Percentiles rank a stretch among this genome's conserved stretches.
These are phyloP conservation scores for Xylaria multiplex DNA, from an alignment of 2,329 filamentous ascomycete genomes.

Conservation along the genomic window DNA sequence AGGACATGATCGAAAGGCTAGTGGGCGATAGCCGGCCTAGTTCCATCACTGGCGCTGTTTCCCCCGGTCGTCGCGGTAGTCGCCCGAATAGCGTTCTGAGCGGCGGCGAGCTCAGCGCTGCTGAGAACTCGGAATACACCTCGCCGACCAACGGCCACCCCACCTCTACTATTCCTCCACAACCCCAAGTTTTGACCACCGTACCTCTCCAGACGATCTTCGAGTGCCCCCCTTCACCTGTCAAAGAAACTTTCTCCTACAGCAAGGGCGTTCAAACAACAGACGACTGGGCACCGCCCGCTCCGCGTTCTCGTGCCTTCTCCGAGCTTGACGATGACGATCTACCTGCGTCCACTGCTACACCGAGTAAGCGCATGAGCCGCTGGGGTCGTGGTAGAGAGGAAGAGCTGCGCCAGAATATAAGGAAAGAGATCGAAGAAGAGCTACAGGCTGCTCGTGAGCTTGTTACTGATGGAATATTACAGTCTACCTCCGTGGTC, in stretches of 20 bases:
- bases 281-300: constrained; percentile 72
- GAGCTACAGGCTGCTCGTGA: constrained; percentile 81
- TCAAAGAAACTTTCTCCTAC: constrained; percentile 91
- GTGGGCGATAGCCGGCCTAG: constrained; percentile 80
- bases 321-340: constrained; percentile 73
- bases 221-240: constrained; percentile 79
- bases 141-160: constrained; percentile 57
- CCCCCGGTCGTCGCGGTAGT: constrained; percentile 75
- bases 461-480: constrained; percentile 61
- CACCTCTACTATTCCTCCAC: constrained; percentile 49
- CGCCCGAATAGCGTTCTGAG: constrained; percentile 88
- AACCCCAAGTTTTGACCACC: constrained; percentile 77
- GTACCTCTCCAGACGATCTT: constrained; percentile 79
- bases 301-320: constrained; percentile 62
- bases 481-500: constrained; percentile 55
- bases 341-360: constrained; percentile 62
- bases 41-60: constrained; percentile 73
- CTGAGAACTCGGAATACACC: constrained; percentile 72
- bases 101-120: constrained; percentile 81
- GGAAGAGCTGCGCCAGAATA: constrained; percentile 85
- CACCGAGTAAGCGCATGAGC: constrained; percentile 78
- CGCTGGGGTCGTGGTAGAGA: constrained; percentile 83
- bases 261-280: constrained; percentile 96
- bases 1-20: constrained; percentile 84
- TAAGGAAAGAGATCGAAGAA: constrained; percentile 91